phyloP scores from a whole-genome alignment of 2,329 filamentous ascomycete species.

The Bipolaris oryzae region DNA sequence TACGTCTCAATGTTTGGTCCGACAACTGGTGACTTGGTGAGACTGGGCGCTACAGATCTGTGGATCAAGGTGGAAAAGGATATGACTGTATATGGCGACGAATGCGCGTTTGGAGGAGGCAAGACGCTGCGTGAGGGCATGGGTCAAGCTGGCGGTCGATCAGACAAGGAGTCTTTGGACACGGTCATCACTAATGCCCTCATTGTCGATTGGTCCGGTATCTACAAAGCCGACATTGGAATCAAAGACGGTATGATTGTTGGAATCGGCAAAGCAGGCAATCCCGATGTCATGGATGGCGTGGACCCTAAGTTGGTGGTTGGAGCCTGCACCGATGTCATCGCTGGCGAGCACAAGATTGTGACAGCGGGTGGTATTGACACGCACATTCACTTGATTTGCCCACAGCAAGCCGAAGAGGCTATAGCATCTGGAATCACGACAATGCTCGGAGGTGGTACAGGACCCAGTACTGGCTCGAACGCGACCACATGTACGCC shows the following conservation, averaged over 20 bases:
- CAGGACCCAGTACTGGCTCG: slow-evolving; percentile 88
- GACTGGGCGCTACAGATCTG: slow-evolving; percentile 81
- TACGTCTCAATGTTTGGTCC: slow-evolving; percentile 93
- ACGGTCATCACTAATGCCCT: slow-evolving; percentile 88
- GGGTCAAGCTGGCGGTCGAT: slow-evolving; percentile 84
- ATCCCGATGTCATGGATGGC: slow-evolving; percentile 95
- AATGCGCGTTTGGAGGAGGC: slow-evolving; percentile 93
- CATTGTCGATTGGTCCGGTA: slow-evolving; percentile 88
- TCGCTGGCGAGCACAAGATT: slow-evolving; percentile 89
- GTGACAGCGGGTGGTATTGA: slow-evolving; percentile 90
- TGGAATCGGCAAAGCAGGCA: slow-evolving; percentile 92
- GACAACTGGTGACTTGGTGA: slow-evolving; percentile 83
- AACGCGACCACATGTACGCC: slow-evolving; percentile 95
- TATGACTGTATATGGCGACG: slow-evolving; percentile 82
- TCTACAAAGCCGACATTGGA: slow-evolving; percentile 96
- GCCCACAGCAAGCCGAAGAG: slow-evolving; percentile 87
- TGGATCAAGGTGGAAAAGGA: slow-evolving; percentile 93
- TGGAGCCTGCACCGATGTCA: slow-evolving; percentile 87
- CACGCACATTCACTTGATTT: slow-evolving; percentile 92
- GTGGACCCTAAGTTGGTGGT: slow-evolving; percentile 80
- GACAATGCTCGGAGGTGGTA: slow-evolving; percentile 88
- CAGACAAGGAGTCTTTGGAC: slow-evolving; percentile 76
- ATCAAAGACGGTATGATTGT: slow-evolving; percentile 86
- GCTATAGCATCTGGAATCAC: slow-evolving; percentile 85
- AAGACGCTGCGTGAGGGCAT: slow-evolving; percentile 95